phyloP scores from a whole-genome alignment of 805 yeast genomes.

The Limtongozyma cylindracea region DNA sequence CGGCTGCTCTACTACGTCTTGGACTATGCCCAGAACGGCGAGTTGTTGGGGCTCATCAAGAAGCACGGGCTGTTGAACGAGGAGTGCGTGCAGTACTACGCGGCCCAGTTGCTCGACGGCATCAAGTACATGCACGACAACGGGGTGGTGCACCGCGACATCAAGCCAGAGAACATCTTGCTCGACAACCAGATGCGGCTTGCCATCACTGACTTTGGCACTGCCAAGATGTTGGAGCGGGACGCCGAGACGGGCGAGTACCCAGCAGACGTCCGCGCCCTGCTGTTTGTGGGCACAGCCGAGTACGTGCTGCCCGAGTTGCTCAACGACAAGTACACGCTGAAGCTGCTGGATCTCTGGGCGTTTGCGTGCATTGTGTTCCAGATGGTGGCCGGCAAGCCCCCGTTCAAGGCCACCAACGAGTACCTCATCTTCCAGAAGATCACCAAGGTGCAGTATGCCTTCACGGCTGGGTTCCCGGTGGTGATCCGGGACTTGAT shows the following conservation, averaged over 20 bases:
- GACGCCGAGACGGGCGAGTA: constrained; percentile 13
- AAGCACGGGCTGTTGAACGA: constrained; percentile 48
- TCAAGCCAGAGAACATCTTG: constrained; percentile 62
- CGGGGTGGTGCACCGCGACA: constrained; percentile 66
- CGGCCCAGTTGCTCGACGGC: constrained; percentile 10
- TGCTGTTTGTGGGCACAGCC: constrained; percentile 71
- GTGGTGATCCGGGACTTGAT: constrained; percentile 37
- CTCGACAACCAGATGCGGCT: constrained; percentile 33
- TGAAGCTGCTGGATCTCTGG: constrained; percentile 36
- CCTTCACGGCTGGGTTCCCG: constrained; percentile 35
- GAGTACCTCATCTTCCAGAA: constrained; percentile 68
- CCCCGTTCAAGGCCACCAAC: constrained; percentile 66
- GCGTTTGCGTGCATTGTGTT: constrained; percentile 34
- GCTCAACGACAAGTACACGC: constrained; percentile 43
- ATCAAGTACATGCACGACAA: no score
- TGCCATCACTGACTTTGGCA: constrained; percentile 66
- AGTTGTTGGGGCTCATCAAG: constrained; percentile 39
- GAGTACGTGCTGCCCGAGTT: constrained; percentile 70
- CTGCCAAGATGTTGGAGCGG: constrained; percentile 48
- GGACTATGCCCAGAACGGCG: constrained; percentile 66
- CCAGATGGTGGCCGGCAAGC: constrained; percentile 41
- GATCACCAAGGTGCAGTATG: constrained; percentile 55
- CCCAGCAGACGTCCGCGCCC: constrained; percentile 45
- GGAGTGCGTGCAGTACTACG: constrained; percentile 37
- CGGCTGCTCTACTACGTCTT: constrained; percentile 46